Percentiles rank a stretch among this genome's conserved stretches.
phyloP scores from a whole-genome alignment of 805 yeast genomes.

The Suhomyces pyralidae region DNA sequence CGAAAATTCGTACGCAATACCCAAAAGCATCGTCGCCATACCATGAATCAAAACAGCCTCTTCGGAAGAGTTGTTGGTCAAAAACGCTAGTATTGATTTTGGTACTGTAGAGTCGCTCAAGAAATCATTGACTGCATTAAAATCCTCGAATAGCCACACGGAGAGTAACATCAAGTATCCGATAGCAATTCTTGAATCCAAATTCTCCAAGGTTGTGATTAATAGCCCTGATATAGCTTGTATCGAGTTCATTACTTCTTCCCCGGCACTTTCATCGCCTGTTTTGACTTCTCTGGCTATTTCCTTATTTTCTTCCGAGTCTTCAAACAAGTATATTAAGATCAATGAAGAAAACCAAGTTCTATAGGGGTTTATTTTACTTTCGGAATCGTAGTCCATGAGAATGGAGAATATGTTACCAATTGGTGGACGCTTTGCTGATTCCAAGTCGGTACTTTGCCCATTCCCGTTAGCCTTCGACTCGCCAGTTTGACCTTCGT shows the following conservation, averaged over 20 bases:
- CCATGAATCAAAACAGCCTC: slow-evolving; percentile 61
- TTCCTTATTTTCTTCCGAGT: slow-evolving; percentile 46
- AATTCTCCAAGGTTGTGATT: slow-evolving; percentile 55
- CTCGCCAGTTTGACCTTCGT: background rate
- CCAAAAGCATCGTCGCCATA: slow-evolving; percentile 65
- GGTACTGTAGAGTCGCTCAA: slow-evolving; percentile 63
- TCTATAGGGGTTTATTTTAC: slow-evolving; percentile 77
- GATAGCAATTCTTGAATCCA: slow-evolving; percentile 72
- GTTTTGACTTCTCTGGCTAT: slow-evolving; percentile 46
- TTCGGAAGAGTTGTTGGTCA: slow-evolving; percentile 49
- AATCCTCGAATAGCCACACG: slow-evolving; percentile 76
- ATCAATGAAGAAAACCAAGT: slow-evolving; percentile 79
- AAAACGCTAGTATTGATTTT: slow-evolving; percentile 64
- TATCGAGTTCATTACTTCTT: slow-evolving; percentile 65
- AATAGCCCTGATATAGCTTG: slow-evolving; percentile 78
- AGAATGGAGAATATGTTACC: slow-evolving; percentile 69
- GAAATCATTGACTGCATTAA: slow-evolving; percentile 71
- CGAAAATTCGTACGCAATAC: slow-evolving; percentile 77
- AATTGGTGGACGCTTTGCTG: slow-evolving; percentile 12
- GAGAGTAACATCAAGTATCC: slow-evolving; percentile 75
- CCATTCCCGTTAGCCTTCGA: slow-evolving; percentile 3
- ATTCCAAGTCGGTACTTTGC: slow-evolving; percentile 1
- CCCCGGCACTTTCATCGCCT: slow-evolving; percentile 62
- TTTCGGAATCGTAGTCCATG: slow-evolving; percentile 65
- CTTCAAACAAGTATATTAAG: slow-evolving; percentile 60